A percentile compares a stretch with the other conserved stretches of the same genome.
These are phyloP conservation scores for Mortierella sp. DNA, from an alignment of 371 early-diverging fungal genomes.

Conservation along the genomic window DNA sequence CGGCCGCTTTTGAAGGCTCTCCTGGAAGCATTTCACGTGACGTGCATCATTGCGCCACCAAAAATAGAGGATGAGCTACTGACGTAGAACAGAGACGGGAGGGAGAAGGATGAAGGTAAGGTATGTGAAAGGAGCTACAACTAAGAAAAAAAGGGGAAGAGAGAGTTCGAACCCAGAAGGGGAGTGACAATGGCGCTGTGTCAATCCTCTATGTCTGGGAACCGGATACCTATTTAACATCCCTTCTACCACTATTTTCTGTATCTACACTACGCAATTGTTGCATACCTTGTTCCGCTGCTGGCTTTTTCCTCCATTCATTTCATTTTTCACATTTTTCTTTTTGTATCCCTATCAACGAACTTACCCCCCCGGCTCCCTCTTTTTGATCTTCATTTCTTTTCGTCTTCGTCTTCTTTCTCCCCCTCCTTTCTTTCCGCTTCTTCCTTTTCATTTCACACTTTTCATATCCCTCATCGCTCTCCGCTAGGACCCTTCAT, in stretches of 20 bases:
- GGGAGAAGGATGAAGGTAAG: not conserved
- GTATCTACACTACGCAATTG: not conserved
- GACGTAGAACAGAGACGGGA: not conserved
- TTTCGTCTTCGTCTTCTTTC: not conserved
- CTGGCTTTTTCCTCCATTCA: too few relatives aligned
- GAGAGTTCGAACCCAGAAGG: slow-evolving; percentile 8
- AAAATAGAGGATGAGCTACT: not conserved
- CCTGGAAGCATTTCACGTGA: not conserved
- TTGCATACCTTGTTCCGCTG: not conserved
- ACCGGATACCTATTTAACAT: not conserved
- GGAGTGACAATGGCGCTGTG: not conserved
- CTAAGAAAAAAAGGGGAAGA: not conserved
- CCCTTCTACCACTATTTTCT: not conserved
- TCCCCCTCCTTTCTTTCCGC: not conserved
- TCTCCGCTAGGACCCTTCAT: not conserved
- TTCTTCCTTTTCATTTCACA: not conserved
- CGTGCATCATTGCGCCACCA: not conserved
- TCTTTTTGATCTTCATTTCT: not conserved
- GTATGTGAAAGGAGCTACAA: not conserved
- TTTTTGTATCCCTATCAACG: not conserved
- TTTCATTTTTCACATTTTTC: not conserved
- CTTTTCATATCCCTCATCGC: not conserved
- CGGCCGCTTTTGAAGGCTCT: not conserved
- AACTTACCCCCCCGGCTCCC: not conserved
- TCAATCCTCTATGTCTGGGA: not conserved